These are phyloP conservation scores for Proliferodiscus dingleyae DNA, from an alignment of 2,329 filamentous ascomycete species.

Conservation along the genomic window DNA sequence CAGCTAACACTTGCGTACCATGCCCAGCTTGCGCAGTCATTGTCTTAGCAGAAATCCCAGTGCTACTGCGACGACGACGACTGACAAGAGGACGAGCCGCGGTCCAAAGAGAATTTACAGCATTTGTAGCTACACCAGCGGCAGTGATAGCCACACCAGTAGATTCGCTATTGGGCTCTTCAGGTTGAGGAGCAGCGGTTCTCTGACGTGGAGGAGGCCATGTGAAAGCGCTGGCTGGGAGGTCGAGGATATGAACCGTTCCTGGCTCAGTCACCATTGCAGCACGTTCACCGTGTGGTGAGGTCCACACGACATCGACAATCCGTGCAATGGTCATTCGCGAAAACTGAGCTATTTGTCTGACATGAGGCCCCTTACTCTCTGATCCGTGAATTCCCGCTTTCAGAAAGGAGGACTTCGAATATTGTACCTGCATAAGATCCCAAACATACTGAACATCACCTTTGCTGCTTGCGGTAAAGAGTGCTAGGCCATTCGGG, in stretches of 20 bases:
- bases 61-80: slow-evolving; percentile 30
- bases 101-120: slow-evolving; percentile 31
- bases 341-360: slow-evolving; percentile 82
- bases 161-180: slow-evolving; percentile 31
- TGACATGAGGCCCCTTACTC: slow-evolving; percentile 53
- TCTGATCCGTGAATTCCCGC: slow-evolving; percentile 38
- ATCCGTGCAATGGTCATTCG: slow-evolving; percentile 89
- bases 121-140: slow-evolving; percentile 29
- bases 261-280: slow-evolving; percentile 90
- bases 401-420: slow-evolving; percentile 57
- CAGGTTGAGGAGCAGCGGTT: slow-evolving; percentile 11
- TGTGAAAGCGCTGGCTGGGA: slow-evolving; percentile 75
- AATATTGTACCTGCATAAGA: slow-evolving; percentile 60
- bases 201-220: slow-evolving; percentile 72
- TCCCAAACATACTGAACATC: slow-evolving; percentile 82
- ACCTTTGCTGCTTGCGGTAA: slow-evolving; percentile 79
- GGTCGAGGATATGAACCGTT: slow-evolving; percentile 89
- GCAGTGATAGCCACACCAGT: slow-evolving; percentile 44
- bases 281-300: slow-evolving; percentile 73
- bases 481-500: slow-evolving; percentile 65
- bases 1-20: slow-evolving; percentile 67
- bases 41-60: slow-evolving; percentile 26
- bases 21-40: slow-evolving; percentile 53
- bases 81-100: slow-evolving; percentile 30
- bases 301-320: slow-evolving; percentile 83